A percentile compares a stretch with the other conserved stretches of the same genome.
These are phyloP conservation scores for Septoria linicola DNA, from an alignment of 2,329 filamentous ascomycete genomes.

Conservation along the genomic window DNA sequence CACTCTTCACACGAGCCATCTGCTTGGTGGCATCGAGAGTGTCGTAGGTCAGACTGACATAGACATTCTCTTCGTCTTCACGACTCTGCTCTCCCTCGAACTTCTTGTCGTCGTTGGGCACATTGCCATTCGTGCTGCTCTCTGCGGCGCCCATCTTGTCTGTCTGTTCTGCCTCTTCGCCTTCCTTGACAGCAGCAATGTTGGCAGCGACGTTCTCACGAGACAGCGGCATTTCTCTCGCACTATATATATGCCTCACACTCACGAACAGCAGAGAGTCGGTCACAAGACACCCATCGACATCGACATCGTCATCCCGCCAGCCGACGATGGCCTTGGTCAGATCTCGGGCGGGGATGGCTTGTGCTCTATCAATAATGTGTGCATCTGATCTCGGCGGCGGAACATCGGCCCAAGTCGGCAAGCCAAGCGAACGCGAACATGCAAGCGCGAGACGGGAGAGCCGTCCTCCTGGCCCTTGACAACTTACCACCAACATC, in stretches of 20 bases:
- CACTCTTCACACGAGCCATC: slow-evolving; percentile 68
- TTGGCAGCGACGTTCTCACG: slow-evolving; percentile 1
- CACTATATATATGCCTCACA: not conserved
- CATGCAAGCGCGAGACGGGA: too few species aligned
- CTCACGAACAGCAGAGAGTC: not conserved
- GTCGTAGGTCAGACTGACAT: slow-evolving; percentile 67
- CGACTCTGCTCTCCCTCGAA: slow-evolving; percentile 34
- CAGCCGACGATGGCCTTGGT: not conserved
- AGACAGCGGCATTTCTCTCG: slow-evolving; percentile 2
- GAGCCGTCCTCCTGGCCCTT: too few species aligned
- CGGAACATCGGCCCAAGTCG: too few species aligned
- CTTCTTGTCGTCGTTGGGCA: slow-evolving; percentile 1
- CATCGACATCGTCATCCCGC: not conserved
- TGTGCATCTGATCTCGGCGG: too few species aligned
- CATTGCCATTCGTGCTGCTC: slow-evolving; percentile 2
- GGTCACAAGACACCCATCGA: not conserved
- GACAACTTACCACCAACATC: too few species aligned
- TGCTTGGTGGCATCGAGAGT: slow-evolving; percentile 57
- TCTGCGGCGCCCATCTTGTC: slow-evolving; percentile 4
- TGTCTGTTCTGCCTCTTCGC: not conserved
- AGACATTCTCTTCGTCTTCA: slow-evolving; percentile 50
- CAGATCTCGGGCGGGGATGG: not conserved
- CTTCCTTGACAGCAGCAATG: not conserved
- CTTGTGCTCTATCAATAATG: not conserved
- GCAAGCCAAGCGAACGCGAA: too few species aligned